Conservation (phyloP, 1,139 yeast genomes). For the Debaryomycetaceae sp. region DNA sequence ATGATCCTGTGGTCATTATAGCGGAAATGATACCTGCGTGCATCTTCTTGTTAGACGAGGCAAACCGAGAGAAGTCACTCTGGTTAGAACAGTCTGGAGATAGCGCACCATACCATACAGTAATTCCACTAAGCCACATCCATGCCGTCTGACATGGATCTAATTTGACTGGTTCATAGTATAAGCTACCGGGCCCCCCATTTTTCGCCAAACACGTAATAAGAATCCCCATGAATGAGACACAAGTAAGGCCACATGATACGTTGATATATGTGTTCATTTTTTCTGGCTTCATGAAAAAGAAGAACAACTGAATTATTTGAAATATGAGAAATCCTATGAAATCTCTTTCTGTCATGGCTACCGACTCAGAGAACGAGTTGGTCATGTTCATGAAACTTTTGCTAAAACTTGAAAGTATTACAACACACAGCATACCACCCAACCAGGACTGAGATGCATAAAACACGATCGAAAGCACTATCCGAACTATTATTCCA, state of each 20-base stretch:
- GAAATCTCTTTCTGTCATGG: conserved; percentile 19
- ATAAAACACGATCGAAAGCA: conserved; percentile 20
- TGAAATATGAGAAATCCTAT: conserved; percentile 22
- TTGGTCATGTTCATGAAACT: conserved; percentile 11
- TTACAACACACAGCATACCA: conserved; percentile 12
- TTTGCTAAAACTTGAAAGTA: conserved; percentile 9
- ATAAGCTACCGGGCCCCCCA: not conserved
- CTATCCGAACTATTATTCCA: conserved; percentile 16
- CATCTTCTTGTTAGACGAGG: conserved; percentile 14
- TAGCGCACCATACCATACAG: conserved; percentile 17
- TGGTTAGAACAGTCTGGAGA: conserved; percentile 25
- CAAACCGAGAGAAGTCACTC: conserved; percentile 28
- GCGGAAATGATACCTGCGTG: conserved; percentile 21
- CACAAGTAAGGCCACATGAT: conserved; percentile 4
- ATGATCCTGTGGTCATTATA: conserved; percentile 24
- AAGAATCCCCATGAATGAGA: not conserved
- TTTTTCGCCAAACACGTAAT: not conserved
- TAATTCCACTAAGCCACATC: conserved; percentile 10
- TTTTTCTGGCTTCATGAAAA: conserved; percentile 15
- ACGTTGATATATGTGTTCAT: conserved; percentile 13
- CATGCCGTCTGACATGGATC: not conserved
- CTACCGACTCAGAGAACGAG: conserved; percentile 15
- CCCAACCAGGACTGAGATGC: conserved; percentile 22
- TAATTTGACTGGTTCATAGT: not conserved
- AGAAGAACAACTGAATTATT: conserved; percentile 14